phyloP scores from a whole-genome alignment of 179 eudicot species.

The Vitellaria paradoxa region DNA sequence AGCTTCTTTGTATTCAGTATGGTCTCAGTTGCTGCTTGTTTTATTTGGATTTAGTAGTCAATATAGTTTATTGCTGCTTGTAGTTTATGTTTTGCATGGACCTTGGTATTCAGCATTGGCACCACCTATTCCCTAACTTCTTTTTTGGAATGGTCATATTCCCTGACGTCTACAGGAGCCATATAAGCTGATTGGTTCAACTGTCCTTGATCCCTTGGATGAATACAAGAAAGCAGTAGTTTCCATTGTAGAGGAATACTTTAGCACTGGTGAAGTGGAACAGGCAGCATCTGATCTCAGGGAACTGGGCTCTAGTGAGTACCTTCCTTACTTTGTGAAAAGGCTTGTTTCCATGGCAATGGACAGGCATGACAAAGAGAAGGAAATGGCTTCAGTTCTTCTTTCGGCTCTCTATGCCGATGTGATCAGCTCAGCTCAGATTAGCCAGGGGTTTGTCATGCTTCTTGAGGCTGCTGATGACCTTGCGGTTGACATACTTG shows the following conservation, averaged over 20 bases:
- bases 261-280: constrained; percentile 75
- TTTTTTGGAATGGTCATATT: too few species aligned
- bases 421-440: constrained; percentile 75
- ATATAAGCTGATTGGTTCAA: constrained; percentile 79
- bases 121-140: not conserved
- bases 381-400: constrained; percentile 97
- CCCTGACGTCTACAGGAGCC: constrained; percentile 57
- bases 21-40: too few species aligned
- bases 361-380: constrained; percentile 98
- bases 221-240: constrained; percentile 93
- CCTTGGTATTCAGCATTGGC: not conserved
- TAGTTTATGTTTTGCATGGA: not conserved
- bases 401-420: constrained; percentile 88
- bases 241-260: constrained; percentile 84
- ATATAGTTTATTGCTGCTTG: not conserved
- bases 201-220: constrained; percentile 81
- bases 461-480: constrained; percentile 96
- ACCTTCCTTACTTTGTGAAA: constrained; percentile 89
- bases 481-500: constrained; percentile 81
- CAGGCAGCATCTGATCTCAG: constrained; percentile 77
- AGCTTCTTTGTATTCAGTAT: not conserved
- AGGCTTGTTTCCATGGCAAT: constrained; percentile 90
- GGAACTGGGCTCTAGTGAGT: constrained; percentile 80
- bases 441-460: constrained; percentile 85
- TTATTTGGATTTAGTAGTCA: too few species aligned